phyloP scores from a whole-genome alignment of 495 filamentous ascomycete genomes.

The Daldinia caldariorum region DNA sequence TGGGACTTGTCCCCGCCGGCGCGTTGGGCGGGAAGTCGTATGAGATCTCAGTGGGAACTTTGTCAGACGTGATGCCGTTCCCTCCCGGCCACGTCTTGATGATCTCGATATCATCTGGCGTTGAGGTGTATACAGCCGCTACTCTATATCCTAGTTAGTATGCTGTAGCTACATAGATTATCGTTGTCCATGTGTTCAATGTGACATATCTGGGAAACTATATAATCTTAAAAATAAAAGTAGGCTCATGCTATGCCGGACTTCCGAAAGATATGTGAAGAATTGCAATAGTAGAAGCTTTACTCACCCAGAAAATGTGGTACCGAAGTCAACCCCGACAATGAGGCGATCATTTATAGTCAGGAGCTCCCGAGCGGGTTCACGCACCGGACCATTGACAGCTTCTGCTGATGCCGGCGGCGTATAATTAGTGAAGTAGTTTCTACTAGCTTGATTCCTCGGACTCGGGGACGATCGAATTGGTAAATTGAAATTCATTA shows the following conservation, averaged over 20 bases:
- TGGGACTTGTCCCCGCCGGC: conserved; percentile 48
- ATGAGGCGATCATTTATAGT: conserved; percentile 65
- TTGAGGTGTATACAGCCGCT: conserved; percentile 77
- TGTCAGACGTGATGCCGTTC: conserved; percentile 75
- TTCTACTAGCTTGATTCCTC: conserved; percentile 64
- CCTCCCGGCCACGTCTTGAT: conserved; percentile 85
- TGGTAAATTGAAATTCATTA: conserved; percentile 61
- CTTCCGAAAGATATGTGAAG: not conserved
- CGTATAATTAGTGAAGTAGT: conserved; percentile 62
- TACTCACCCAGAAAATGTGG: conserved; percentile 74
- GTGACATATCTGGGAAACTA: conserved; percentile 4
- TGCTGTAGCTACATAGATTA: not conserved
- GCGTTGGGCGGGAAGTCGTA: conserved; percentile 59
- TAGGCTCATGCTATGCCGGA: not conserved
- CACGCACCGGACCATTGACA: conserved; percentile 63
- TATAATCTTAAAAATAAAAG: not conserved
- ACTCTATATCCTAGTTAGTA: conserved; percentile 59
- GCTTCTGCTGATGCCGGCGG: conserved; percentile 63
- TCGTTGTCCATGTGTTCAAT: not conserved
- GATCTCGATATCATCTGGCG: conserved; percentile 80
- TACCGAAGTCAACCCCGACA: conserved; percentile 75
- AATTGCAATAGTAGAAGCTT: not conserved
- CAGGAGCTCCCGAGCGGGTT: conserved; percentile 59
- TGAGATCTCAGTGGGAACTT: conserved; percentile 71
- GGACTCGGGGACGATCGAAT: conserved; percentile 56